Evolutionary conservation across 345 rosid species (phyloP).

Genomic region (Durio zibethinus): DNA sequence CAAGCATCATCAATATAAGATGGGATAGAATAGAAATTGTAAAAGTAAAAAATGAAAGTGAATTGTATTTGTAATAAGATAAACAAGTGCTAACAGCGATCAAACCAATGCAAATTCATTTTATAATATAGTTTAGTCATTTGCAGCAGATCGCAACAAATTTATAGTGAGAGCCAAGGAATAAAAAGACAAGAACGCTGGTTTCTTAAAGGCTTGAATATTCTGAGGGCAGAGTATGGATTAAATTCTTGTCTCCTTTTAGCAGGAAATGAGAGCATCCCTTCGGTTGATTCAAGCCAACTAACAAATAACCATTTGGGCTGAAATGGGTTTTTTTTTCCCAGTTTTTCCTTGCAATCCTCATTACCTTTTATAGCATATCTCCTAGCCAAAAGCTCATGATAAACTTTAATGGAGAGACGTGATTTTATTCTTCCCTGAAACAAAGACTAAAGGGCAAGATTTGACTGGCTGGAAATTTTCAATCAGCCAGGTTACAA

Average conservation of each 20-base stretch:
- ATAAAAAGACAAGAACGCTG: background rate
- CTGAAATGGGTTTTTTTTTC: background rate
- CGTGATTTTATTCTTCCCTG: background rate
- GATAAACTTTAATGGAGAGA: background rate
- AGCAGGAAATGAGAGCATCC: slow-evolving; percentile 8
- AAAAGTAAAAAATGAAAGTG: background rate
- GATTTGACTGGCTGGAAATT: background rate
- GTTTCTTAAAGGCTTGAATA: background rate
- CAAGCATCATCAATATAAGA: background rate
- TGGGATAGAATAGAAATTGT: background rate
- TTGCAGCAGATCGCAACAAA: background rate
- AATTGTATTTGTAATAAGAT: background rate
- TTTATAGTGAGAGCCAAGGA: background rate
- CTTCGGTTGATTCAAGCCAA: background rate
- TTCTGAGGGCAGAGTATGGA: background rate
- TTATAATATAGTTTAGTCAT: background rate
- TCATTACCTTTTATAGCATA: background rate
- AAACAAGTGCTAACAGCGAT: background rate
- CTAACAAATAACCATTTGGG: background rate
- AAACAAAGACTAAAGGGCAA: background rate
- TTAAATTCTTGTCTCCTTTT: background rate
- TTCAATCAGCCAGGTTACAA: background rate
- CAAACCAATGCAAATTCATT: background rate
- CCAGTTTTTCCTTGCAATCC: background rate
- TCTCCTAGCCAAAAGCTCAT: background rate